Percentiles rank a stretch among this genome's conserved stretches.
phyloP scores from a whole-genome alignment of 2,329 filamentous ascomycete species.

The Plenodomus biglobosus region DNA sequence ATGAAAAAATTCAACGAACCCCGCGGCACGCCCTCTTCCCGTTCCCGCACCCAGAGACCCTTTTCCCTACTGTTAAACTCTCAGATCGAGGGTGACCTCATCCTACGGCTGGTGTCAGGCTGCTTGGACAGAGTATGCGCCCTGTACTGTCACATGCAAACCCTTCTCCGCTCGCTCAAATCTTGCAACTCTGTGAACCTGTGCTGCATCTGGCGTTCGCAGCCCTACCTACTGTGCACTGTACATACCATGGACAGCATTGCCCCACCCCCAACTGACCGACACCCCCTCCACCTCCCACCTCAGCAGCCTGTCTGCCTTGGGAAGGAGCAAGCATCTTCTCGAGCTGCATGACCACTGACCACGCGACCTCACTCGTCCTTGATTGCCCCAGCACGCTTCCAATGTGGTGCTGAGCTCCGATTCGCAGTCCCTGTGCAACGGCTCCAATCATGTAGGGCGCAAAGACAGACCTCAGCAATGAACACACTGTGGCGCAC shows the following conservation, averaged over 20 bases:
- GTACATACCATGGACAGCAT: not conserved
- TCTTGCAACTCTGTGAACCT: not conserved
- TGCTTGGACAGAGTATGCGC: not conserved
- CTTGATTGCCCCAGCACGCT: constrained; percentile 1
- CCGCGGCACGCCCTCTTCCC: constrained; percentile 15
- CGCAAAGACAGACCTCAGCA: constrained; percentile 4
- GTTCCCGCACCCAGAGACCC: constrained; percentile 6
- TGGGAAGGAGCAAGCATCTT: not conserved
- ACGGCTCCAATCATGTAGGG: constrained; percentile 11
- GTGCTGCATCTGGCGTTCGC: not conserved
- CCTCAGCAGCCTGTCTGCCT: not conserved
- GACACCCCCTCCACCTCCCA: not conserved
- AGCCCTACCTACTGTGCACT: not conserved
- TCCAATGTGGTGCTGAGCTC: constrained; percentile 18
- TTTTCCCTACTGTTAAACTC: constrained; percentile 16
- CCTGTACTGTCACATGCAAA: not conserved
- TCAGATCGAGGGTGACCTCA: constrained; percentile 11
- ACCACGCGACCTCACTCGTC: constrained; percentile 5
- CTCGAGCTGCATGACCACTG: not conserved
- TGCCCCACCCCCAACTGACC: not conserved
- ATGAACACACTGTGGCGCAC: constrained; percentile 15
- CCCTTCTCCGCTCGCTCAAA: not conserved
- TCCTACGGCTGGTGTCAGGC: not conserved
- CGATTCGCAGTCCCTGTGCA: not conserved
- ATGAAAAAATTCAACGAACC: constrained; percentile 8